These are phyloP conservation scores for Bruguiera sexangula DNA, from an alignment of 345 rosid species.

Conservation along the genomic window DNA sequence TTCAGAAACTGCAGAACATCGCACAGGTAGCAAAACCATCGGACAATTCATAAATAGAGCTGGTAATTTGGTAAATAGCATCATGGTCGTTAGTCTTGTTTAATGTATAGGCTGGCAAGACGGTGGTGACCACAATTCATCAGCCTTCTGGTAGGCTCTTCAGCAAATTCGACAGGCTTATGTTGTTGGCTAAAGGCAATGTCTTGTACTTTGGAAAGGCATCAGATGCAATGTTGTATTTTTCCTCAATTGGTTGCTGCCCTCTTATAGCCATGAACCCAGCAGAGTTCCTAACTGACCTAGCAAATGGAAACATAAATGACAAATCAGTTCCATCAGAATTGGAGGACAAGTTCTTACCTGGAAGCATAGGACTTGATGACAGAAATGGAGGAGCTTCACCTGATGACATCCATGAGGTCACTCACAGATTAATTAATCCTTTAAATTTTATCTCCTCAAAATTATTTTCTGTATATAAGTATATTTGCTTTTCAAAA, in stretches of 20 bases:
- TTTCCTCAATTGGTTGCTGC: slow-evolving; percentile 83
- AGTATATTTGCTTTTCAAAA: no score
- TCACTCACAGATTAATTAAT: no score
- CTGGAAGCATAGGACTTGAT: slow-evolving; percentile 21
- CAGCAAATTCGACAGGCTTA: slow-evolving; percentile 85
- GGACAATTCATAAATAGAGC: no score
- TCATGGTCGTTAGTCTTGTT: no score
- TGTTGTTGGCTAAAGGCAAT: slow-evolving; percentile 88
- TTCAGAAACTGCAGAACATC: slow-evolving; percentile 78
- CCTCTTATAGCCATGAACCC: slow-evolving; percentile 97
- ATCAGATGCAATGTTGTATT: slow-evolving; percentile 72
- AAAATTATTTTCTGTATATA: no score
- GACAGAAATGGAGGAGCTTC: slow-evolving; percentile 58
- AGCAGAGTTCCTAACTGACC: slow-evolving; percentile 91
- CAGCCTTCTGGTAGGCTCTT: slow-evolving; percentile 96
- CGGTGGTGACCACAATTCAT: slow-evolving; percentile 87
- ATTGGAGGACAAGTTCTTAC: slow-evolving; percentile 66
- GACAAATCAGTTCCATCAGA: slow-evolving; percentile 88
- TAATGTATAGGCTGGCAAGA: slow-evolving; percentile 68
- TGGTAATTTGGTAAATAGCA: no score
- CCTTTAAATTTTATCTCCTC: no score
- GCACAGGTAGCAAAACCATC: slow-evolving; percentile 49
- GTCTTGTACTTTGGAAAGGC: slow-evolving; percentile 89
- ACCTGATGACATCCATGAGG: slow-evolving; percentile 69
- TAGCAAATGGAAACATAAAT: slow-evolving; percentile 80